phyloP scores from a whole-genome alignment of 208 protist species.

The Trypanosoma boissoni region DNA sequence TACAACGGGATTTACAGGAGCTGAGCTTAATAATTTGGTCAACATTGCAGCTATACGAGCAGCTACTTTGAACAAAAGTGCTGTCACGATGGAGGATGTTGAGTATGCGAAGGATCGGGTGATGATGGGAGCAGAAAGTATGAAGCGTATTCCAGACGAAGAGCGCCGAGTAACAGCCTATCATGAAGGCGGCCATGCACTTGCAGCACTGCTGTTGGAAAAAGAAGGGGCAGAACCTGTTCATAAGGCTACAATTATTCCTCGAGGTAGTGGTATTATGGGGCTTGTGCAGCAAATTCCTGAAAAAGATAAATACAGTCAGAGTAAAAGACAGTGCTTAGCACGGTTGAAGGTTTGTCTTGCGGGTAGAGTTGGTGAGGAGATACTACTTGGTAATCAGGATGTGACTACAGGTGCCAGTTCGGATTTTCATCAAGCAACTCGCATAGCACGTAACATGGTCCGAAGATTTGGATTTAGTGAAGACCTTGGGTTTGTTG shows the following conservation, averaged over 20 bases:
- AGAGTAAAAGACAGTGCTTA: slow-evolving; percentile 82
- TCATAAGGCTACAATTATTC: slow-evolving; percentile 92
- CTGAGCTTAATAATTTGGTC: slow-evolving; percentile 92
- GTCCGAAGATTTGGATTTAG: slow-evolving; percentile 91
- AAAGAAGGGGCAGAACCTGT: slow-evolving; percentile 80
- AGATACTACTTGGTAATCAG: slow-evolving; percentile 94
- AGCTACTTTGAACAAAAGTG: slow-evolving; percentile 71
- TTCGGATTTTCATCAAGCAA: slow-evolving; percentile 91
- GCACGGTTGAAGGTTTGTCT: slow-evolving; percentile 84
- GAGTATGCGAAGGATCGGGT: slow-evolving; percentile 92
- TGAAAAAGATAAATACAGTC: slow-evolving; percentile 84
- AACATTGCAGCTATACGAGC: slow-evolving; percentile 91
- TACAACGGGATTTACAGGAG: slow-evolving; percentile 90
- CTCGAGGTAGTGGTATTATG: slow-evolving; percentile 89
- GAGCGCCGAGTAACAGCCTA: slow-evolving; percentile 88
- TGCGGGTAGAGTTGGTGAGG: slow-evolving; percentile 94
- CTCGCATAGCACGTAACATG: slow-evolving; percentile 87
- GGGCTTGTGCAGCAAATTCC: slow-evolving; percentile 89
- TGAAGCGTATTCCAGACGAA: slow-evolving; percentile 81
- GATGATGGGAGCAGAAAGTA: slow-evolving; percentile 89
- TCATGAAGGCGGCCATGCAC: slow-evolving; percentile 87
- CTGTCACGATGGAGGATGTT: slow-evolving; percentile 78
- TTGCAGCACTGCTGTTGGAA: slow-evolving; percentile 77
- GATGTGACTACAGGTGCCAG: slow-evolving; percentile 92
- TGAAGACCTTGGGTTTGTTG: slow-evolving; percentile 76